Percentiles rank a stretch among this genome's conserved stretches.
Conservation (phyloP, 192 early-diverging fungal species). For the Gryganskiella cystojenkinii region DNA sequence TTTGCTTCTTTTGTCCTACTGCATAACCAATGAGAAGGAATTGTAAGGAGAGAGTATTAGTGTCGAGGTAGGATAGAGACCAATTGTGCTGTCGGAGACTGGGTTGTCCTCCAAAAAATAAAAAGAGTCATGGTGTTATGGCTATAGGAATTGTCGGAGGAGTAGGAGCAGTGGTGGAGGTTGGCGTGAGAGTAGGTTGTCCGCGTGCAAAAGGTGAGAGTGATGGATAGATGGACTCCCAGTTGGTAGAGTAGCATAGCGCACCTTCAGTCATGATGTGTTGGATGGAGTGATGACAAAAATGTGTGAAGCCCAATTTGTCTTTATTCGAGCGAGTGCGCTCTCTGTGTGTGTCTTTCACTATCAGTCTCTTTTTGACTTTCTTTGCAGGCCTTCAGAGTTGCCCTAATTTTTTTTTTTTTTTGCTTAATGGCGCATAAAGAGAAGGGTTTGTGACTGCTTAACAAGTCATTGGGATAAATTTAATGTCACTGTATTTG, state of each 20-base stretch:
- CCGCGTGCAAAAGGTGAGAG: not conserved
- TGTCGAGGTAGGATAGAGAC: not conserved
- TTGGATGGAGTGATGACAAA: constrained; percentile 48
- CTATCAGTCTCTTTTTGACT: not conserved
- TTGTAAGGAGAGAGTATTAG: not conserved
- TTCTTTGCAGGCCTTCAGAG: too few relatives aligned
- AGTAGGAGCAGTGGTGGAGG: not conserved
- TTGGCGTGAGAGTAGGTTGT: not conserved
- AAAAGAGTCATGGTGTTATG: not conserved
- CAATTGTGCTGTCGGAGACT: constrained; percentile 1
- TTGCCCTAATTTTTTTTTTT: too few relatives aligned
- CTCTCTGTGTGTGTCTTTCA: not conserved
- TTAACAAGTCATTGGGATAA: too few relatives aligned
- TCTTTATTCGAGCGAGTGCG: not conserved
- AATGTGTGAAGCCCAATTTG: not conserved
- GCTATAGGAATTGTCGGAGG: not conserved
- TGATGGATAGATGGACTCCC: too few relatives aligned
- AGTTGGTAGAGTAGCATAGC: not conserved
- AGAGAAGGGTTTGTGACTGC: too few relatives aligned
- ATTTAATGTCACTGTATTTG: too few relatives aligned
- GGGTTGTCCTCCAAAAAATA: not conserved
- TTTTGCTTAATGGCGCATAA: too few relatives aligned
- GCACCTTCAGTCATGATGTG: constrained; percentile 54
- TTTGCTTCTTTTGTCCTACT: constrained; percentile 61
- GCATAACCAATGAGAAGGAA: not conserved